Evolutionary conservation across 2,329 filamentous ascomycete species (phyloP), one percentile per base, ranked within the genome.

Genomic region (Helminthosporium solani): DNA sequence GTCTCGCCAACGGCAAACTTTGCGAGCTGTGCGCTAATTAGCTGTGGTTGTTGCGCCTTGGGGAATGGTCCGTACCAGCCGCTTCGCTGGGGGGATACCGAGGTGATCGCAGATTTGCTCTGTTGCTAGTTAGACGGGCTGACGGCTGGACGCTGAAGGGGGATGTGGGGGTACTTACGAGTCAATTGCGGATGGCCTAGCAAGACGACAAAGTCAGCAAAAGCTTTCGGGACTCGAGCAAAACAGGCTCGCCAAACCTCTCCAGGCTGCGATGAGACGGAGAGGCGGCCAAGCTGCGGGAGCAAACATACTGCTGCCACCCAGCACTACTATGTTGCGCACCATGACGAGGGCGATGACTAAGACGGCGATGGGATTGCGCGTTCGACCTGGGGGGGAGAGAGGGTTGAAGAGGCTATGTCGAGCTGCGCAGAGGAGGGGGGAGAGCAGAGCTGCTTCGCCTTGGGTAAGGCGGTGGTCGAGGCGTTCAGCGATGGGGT

Each of bases 1-100:
- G 88, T 95, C 76, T 97, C 94, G 58, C 94, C 94, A 42, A 94
- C 90, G 25, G 90, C 89, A 76, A 99, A 99, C 75, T 96, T 96
- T 67, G 79, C 82, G 40, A 97, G 83, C 51, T 50, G 28, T 21
- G 35, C 20, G 30, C 20, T n/a, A 20, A 35, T 50, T 37, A 49
- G 42, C 42, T 20, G 25, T 5, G 39, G 7, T n/a, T 14, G 15
- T 14, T 14, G 15, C 21, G 35, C n/a, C 11, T 38, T 15, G 7
- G 3, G 11, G 11, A 28, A 25, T 27, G 19, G 16, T 20, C 21
- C 47, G 45, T 35, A 50, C 47, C 28, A 91, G 84, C 58, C 92
- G 87, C 65, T 90, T 86, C 59, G 90, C 89, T 16, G 83, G 78
- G n/a, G 90, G 86, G 44, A 99, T 84, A 60, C 91, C 89, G 49